phyloP scores from a whole-genome alignment of 2,329 filamentous ascomycete genomes.

The Aspergillus fumigatus region DNA sequence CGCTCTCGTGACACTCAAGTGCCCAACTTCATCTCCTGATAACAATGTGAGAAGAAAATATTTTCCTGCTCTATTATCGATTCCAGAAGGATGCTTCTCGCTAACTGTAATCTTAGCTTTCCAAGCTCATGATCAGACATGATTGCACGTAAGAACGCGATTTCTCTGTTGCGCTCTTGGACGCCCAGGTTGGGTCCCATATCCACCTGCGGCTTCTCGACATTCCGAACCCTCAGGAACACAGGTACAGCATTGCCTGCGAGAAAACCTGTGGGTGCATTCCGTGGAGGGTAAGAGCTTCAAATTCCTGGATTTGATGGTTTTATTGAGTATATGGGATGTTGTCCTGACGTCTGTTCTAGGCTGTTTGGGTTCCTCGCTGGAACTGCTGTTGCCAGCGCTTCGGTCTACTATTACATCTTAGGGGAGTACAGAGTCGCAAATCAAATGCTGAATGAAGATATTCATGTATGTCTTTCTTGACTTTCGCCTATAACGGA shows the following conservation, averaged over 20 bases:
- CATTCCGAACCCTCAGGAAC: constrained; percentile 33
- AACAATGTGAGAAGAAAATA: background rate
- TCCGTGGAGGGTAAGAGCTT: constrained; percentile 63
- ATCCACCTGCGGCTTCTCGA: constrained; percentile 30
- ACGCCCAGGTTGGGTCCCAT: constrained; percentile 17
- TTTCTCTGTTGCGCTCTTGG: constrained; percentile 14
- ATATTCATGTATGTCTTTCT: constrained; percentile 79
- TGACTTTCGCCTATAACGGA: background rate
- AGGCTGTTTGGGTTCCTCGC: constrained; percentile 91
- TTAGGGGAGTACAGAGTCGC: constrained; percentile 89
- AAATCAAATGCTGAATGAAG: constrained; percentile 89
- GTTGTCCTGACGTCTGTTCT: constrained; percentile 8
- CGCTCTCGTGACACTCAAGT: background rate
- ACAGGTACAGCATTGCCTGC: constrained; percentile 45
- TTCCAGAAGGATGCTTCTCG: constrained; percentile 1
- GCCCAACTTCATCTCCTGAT: background rate
- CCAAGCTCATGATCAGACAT: constrained; percentile 6
- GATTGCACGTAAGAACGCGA: constrained; percentile 12
- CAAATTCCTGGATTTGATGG: constrained; percentile 1
- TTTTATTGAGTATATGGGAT: constrained; percentile 2
- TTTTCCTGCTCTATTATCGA: background rate
- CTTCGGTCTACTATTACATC: constrained; percentile 85
- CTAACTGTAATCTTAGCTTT: constrained; percentile 1
- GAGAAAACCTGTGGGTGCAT: constrained; percentile 66
- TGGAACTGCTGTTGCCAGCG: constrained; percentile 73